Base-by-base conservation (phyloP, 1,284 basidiomycete species). In the Ceratobasidium papillatum region DNA sequence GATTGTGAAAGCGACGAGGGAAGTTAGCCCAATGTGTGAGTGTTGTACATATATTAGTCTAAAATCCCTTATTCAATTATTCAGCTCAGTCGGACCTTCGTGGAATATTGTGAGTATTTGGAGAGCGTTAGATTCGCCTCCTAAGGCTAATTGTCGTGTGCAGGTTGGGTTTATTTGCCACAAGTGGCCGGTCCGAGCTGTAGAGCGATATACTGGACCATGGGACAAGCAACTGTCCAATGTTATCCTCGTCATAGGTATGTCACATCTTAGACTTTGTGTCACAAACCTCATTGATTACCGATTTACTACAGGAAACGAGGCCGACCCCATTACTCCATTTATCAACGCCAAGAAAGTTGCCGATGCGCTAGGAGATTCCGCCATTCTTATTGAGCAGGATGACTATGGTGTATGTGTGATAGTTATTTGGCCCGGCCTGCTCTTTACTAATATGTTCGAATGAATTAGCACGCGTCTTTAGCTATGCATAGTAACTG, bases 181-280 rank as follows among this genome's bases (percentile, higher is more conserved):
- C 54, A 11, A n/a, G 0, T 75, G 74, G 74, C 74, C 74, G 1
- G 52, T 38, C 12, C 65, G 74, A 1, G 74, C 74, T 30, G 74
- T 75, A 5, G 64, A 75, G 30, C 74, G 74, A 4, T 69, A 69
- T 49, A 43, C 54, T 7, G 58, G 64, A 17, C 74, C 65, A n/a
- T 66, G 65, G 62, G 59, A 69, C 54, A 62, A 52, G n/a, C 58
- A 51, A 27, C 49, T 76, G 3, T 30, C 75, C 4, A 74, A 76
- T 30, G 25, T 61, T 7, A 68, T 76, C 47, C 45, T 76, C 9
- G 69, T 76, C 14, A 66, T 76, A n/a, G 75, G 66, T 71, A 22
- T n/a, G 36, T n/a, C n/a, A n/a, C n/a, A n/a, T n/a, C n/a, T n/a
- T n/a, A n/a, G n/a, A n/a, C n/a, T n/a, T n/a, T n/a, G n/a, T n/a